These are phyloP conservation scores for Lentinula boryana DNA, from an alignment of 768 basidiomycete genomes.

Conservation along the genomic window DNA sequence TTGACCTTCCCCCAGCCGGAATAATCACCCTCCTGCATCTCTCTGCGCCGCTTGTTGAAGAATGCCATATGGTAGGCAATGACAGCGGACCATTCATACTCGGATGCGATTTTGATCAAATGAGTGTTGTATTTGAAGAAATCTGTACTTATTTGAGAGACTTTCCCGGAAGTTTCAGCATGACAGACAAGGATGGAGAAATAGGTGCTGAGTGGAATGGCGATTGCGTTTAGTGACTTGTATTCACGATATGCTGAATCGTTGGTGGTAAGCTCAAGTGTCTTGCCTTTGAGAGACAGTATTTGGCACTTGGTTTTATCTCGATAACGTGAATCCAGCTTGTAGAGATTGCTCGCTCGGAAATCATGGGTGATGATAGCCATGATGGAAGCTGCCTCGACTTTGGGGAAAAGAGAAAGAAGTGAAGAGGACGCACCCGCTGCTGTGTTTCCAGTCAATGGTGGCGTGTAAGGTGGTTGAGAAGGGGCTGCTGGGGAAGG, in stretches of 20 bases:
- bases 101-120: neutral
- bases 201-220: slow-evolving; percentile 9
- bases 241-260: slow-evolving; percentile 10
- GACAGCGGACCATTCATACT: neutral
- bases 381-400: slow-evolving; percentile 9
- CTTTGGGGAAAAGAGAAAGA: neutral
- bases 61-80: slow-evolving; percentile 1
- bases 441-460: neutral
- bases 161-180: neutral
- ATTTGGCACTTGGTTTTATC: slow-evolving; percentile 8
- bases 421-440: neutral
- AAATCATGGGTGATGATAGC: slow-evolving; percentile 5
- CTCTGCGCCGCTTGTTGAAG: neutral
- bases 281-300: slow-evolving; percentile 7
- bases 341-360: slow-evolving; percentile 10
- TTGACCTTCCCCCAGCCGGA: neutral
- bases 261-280: slow-evolving; percentile 6
- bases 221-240: slow-evolving; percentile 8
- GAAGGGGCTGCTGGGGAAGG: neutral
- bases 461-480: neutral
- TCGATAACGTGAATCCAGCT: slow-evolving; percentile 10
- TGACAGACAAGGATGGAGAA: neutral
- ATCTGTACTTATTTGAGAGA: neutral
- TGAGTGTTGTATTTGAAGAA: slow-evolving; percentile 1
- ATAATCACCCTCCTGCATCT: neutral